A percentile compares a stretch with the other conserved stretches of the same genome.
Conservation (phyloP, 2,329 filamentous ascomycete genomes). For the Triangularia setosa region DNA sequence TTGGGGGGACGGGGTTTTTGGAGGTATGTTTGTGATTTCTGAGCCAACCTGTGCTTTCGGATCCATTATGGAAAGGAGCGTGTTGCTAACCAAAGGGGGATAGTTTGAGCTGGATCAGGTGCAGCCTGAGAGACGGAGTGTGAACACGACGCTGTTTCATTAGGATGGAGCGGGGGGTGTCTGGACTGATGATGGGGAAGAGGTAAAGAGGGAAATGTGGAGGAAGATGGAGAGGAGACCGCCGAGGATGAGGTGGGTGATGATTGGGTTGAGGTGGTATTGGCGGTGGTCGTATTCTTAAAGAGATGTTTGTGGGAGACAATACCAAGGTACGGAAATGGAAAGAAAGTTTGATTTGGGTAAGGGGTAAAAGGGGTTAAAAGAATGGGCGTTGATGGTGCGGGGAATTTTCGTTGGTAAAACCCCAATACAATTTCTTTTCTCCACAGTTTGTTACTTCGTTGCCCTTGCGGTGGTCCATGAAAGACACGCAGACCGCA, state of each 20-base stretch:
- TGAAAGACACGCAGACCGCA: no score
- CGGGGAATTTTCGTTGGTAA: no score
- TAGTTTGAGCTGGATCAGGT: slow-evolving; percentile 26
- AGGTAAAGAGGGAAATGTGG: not conserved
- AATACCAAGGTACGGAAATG: not conserved
- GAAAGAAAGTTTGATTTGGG: not conserved
- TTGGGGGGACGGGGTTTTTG: slow-evolving; percentile 77
- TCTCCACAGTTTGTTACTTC: no score
- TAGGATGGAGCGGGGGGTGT: not conserved
- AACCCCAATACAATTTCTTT: no score
- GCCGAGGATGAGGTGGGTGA: not conserved
- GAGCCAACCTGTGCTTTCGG: no score
- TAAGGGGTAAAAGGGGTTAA: not conserved
- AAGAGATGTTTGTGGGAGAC: not conserved
- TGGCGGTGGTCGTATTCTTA: not conserved
- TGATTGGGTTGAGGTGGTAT: not conserved
- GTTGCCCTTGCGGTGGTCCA: no score
- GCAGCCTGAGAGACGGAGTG: slow-evolving; percentile 23
- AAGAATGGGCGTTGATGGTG: no score
- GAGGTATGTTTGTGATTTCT: slow-evolving; percentile 74
- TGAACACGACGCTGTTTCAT: slow-evolving; percentile 17
- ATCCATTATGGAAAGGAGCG: no score
- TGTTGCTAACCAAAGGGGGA: slow-evolving; percentile 2
- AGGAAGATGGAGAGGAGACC: not conserved
- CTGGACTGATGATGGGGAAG: not conserved